phyloP scores from a whole-genome alignment of 352 stramenopile genomes.

The Phytophthora pini region DNA sequence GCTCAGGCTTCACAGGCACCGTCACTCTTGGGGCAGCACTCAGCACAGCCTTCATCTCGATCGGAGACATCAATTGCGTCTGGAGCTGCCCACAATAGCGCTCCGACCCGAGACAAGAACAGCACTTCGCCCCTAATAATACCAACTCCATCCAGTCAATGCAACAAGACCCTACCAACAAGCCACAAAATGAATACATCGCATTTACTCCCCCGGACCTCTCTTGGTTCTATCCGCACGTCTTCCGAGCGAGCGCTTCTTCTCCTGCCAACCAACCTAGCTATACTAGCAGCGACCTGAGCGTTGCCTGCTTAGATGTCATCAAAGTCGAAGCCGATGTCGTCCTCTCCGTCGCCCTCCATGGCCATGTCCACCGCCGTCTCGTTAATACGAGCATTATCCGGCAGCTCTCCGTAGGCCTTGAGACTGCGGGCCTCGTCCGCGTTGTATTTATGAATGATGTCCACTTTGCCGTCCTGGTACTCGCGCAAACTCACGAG shows the following conservation, averaged over 20 bases:
- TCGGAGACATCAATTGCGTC: no score
- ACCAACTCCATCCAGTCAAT: slow-evolving; percentile 2
- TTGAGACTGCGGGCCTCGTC: slow-evolving; percentile 99
- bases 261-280: slow-evolving; percentile 20
- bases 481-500: slow-evolving; percentile 99
- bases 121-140: slow-evolving; percentile 11
- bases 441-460: slow-evolving; percentile 99
- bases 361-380: slow-evolving; percentile 89
- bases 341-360: slow-evolving; percentile 82
- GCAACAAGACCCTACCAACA: neutral
- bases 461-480: slow-evolving; percentile 99
- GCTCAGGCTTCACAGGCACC: slow-evolving; percentile 22
- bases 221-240: slow-evolving; percentile 19
- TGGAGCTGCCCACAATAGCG: slow-evolving; percentile 8
- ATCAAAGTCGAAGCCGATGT: slow-evolving; percentile 92
- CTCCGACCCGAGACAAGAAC: slow-evolving; percentile 14
- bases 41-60: slow-evolving; percentile 20
- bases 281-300: slow-evolving; percentile 25
- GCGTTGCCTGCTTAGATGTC: slow-evolving; percentile 75
- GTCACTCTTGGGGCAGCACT: neutral
- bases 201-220: slow-evolving; percentile 29
- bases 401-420: slow-evolving; percentile 99
- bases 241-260: slow-evolving; percentile 15
- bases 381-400: slow-evolving; percentile 93
- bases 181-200: slow-evolving; percentile 43